phyloP scores from a whole-genome alignment of 1,139 yeast genomes.

The Arxiozyma telluris region DNA sequence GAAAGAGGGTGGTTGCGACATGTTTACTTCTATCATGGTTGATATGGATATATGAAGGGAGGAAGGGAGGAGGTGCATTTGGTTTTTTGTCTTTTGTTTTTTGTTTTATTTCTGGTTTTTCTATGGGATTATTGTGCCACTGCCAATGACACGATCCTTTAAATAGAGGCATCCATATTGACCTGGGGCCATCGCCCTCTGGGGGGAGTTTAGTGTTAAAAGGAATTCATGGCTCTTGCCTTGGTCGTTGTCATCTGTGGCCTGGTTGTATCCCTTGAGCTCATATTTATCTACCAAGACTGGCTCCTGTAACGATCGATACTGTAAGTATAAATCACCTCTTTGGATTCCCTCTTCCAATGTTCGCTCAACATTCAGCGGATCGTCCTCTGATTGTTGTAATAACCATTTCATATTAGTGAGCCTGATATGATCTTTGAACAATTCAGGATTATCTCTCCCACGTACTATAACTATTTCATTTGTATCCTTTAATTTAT shows the following conservation, averaged over 20 bases:
- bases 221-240: background rate
- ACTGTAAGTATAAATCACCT: conserved; percentile 43
- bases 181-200: conserved; percentile 83
- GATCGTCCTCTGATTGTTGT: background rate
- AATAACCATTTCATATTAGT: background rate
- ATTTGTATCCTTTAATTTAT: conserved; percentile 53
- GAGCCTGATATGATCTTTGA: conserved; percentile 37
- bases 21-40: too few relatives aligned
- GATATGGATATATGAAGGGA: too few relatives aligned
- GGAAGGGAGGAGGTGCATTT: too few relatives aligned
- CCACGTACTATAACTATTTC: conserved; percentile 76
- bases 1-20: too few relatives aligned
- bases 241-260: background rate
- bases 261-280: conserved; percentile 1
- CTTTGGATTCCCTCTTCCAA: conserved; percentile 7
- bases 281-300: conserved; percentile 21
- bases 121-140: conserved; percentile 44
- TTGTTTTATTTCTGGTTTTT: background rate
- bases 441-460: conserved; percentile 52
- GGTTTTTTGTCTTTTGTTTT: too few relatives aligned
- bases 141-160: conserved; percentile 62
- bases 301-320: conserved; percentile 62
- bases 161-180: conserved; percentile 72
- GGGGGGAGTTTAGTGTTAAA: conserved; percentile 15
- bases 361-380: background rate